These are phyloP conservation scores for Talinum fruticosum DNA, from an alignment of 148 eudicot species.

Conservation along the genomic window DNA sequence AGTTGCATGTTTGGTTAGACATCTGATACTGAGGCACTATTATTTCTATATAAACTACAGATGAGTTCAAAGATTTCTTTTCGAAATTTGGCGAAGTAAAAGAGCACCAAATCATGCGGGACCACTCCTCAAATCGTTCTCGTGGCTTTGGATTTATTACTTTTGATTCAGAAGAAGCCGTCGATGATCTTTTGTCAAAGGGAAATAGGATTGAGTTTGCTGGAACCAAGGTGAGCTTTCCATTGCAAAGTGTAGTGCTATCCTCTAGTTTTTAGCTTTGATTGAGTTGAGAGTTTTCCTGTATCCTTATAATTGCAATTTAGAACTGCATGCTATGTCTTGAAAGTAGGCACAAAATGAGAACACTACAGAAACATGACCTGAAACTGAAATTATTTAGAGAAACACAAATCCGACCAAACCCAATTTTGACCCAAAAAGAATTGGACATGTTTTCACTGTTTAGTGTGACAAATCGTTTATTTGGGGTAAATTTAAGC, in stretches of 20 bases:
- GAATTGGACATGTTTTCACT: too few relatives aligned
- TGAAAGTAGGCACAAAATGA: neutral
- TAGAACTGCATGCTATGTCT: neutral
- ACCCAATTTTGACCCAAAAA: too few relatives aligned
- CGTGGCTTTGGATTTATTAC: constrained; percentile 65
- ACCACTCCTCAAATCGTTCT: constrained; percentile 53
- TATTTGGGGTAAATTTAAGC: too few relatives aligned
- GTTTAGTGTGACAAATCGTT: too few relatives aligned
- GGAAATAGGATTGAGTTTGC: constrained; percentile 64
- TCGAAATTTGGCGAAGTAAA: constrained; percentile 45
- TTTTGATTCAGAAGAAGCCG: constrained; percentile 51
- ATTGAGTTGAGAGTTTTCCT: neutral
- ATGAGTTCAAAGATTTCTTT: constrained; percentile 56
- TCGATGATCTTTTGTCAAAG: constrained; percentile 50
- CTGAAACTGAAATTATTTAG: too few relatives aligned
- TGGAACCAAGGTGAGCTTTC: constrained; percentile 46
- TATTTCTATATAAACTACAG: constrained; percentile 25
- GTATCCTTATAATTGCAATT: neutral
- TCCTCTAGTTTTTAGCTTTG: neutral
- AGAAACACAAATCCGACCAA: too few relatives aligned
- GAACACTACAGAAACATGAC: too few relatives aligned
- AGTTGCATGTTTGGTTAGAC: neutral
- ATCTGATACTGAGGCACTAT: neutral
- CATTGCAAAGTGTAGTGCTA: neutral
- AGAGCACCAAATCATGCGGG: constrained; percentile 64